A percentile compares a stretch with the other conserved stretches of the same genome.
Evolutionary conservation across 495 filamentous ascomycete species (phyloP).

Genomic region (Aspergillus affinis): DNA sequence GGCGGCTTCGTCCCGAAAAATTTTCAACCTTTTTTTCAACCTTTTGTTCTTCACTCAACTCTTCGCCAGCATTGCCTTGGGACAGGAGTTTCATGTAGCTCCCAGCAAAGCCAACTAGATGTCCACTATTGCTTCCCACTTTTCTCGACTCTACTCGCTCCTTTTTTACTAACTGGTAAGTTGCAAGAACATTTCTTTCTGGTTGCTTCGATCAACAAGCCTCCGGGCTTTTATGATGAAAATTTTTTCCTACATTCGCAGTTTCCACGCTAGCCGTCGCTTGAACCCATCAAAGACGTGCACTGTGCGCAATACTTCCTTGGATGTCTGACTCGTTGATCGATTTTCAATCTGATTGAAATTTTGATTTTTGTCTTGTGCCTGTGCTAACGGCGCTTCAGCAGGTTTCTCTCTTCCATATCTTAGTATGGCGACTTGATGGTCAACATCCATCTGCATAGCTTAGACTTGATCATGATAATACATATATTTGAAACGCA

Average conservation of each 20-base stretch:
- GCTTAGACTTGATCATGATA: neutral
- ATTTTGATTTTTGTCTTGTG: slow-evolving; percentile 2
- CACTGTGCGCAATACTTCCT: slow-evolving; percentile 51
- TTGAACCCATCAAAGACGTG: slow-evolving; percentile 48
- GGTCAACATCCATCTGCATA: neutral
- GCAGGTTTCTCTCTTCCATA: slow-evolving; percentile 3
- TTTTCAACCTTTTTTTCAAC: slow-evolving; percentile 31
- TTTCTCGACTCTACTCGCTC: neutral
- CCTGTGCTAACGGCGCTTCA: slow-evolving; percentile 11
- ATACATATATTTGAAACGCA: neutral
- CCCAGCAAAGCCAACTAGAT: neutral
- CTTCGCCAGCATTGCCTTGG: neutral
- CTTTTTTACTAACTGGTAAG: neutral
- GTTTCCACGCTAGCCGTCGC: slow-evolving; percentile 55
- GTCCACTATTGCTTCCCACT: slow-evolving; percentile 6
- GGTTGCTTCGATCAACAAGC: slow-evolving; percentile 20
- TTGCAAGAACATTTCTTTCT: neutral
- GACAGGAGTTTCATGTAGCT: slow-evolving; percentile 13
- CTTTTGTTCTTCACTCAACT: slow-evolving; percentile 22
- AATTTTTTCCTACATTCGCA: slow-evolving; percentile 53
- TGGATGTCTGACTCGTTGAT: slow-evolving; percentile 50
- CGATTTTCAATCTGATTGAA: slow-evolving; percentile 5
- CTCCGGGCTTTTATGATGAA: slow-evolving; percentile 45
- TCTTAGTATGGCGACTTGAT: neutral
- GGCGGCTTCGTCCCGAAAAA: slow-evolving; percentile 19